Evolutionary conservation across 345 rosid genomes (phyloP), one percentile per base, ranked within the genome.

Genomic region (Turritis glabra): DNA sequence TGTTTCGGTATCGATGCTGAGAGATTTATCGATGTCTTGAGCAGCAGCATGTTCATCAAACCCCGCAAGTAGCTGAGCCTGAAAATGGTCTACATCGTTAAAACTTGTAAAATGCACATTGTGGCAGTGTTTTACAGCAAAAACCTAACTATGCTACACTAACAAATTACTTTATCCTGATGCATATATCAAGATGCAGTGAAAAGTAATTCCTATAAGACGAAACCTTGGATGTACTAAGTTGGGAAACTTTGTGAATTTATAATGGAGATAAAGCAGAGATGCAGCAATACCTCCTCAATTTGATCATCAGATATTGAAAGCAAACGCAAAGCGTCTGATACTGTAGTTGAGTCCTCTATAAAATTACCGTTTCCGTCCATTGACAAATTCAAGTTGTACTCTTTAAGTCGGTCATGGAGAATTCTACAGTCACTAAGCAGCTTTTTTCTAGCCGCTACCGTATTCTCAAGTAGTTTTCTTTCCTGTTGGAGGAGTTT

Each of bases 401-500:
- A 86, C 69, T 82, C 90, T 59, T 84, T 89, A 64, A 95, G 85
- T 64, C 27, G 90, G 41, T 77, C 80, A 67, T 81, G 85, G 37
- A 95, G 89, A 67, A 81, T 78, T 65, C 81, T 77, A 71, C 96
- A 90, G 69, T 88, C 88, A 75, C 83, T 69, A 29, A 92, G 81
- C 65, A 95, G 74, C 69, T 85, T 89, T 79, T 81, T 79, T 59
- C 85, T 85, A 61, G 85, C 84, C 53, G 75, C 64, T 82, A 81
- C 82, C 11, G 70, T 79, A 54, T 13, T 75, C 75, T 80, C 83
- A n/a, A 74, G 76, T 22, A 27, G 64, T 78, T 81, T 78, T 79
- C 89, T 84, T 82, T 92, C 96, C 67, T 81, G 76, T 35, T 84
- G 72, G 44, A 89, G 92, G 44, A 79, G 86, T 85, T 85, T 83